Conservation (phyloP, 2,329 filamentous ascomycete genomes). For the Fusarium graminum region DNA sequence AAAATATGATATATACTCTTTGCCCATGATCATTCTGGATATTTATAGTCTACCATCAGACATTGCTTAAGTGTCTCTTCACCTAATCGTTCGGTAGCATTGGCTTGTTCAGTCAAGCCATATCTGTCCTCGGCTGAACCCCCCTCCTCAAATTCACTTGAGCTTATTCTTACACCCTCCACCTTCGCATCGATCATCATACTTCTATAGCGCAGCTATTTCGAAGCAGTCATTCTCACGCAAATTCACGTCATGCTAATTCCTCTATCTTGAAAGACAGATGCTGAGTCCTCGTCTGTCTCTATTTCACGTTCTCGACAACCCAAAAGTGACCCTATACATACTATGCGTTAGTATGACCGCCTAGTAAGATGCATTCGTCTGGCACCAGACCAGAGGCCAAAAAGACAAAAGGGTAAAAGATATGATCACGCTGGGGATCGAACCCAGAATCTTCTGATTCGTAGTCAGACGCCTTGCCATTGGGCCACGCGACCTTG, state of each 20-base stretch:
- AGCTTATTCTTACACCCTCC: not conserved
- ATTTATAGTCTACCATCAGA: too few relatives aligned
- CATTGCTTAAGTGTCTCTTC: not conserved
- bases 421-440: constrained; percentile 38
- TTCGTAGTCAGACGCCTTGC: constrained; percentile 52
- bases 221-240: not conserved
- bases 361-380: too few relatives aligned
- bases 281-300: not conserved
- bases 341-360: too few relatives aligned
- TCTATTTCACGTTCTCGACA: not conserved
- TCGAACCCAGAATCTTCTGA: constrained; percentile 52
- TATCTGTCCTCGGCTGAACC: not conserved
- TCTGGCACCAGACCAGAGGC: not conserved
- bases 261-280: not conserved
- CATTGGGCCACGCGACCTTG: constrained; percentile 48
- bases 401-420: constrained; percentile 26
- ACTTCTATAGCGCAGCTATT: not conserved
- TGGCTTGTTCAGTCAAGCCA: not conserved
- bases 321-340: too few relatives aligned
- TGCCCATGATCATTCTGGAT: not conserved
- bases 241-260: not conserved
- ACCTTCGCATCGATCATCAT: not conserved
- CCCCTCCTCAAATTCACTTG: not conserved
- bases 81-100: not conserved
- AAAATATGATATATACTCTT: not conserved